phyloP scores from a whole-genome alignment of 1,284 basidiomycete genomes.

The Prillingera fragicola region DNA sequence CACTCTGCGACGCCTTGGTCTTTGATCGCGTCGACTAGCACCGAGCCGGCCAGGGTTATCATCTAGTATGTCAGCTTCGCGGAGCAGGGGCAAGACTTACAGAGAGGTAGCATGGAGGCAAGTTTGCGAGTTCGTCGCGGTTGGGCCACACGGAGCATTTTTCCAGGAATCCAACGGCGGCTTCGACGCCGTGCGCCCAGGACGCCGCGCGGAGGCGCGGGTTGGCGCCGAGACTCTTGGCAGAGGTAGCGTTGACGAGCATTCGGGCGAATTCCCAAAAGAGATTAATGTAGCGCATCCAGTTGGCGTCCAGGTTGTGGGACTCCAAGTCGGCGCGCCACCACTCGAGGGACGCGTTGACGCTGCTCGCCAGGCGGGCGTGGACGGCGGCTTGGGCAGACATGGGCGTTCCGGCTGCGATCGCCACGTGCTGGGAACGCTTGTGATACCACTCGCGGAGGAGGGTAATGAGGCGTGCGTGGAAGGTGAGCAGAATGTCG shows the following conservation, averaged over 20 bases:
- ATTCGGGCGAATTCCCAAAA: slow-evolving; percentile 33
- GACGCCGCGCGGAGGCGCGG: slow-evolving; percentile 6
- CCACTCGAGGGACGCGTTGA: slow-evolving; percentile 27
- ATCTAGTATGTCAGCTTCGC: slow-evolving; percentile 14
- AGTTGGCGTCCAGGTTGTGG: slow-evolving; percentile 6
- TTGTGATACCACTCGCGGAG: slow-evolving; percentile 29
- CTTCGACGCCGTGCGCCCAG: slow-evolving; percentile 19
- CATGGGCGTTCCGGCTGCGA: not conserved
- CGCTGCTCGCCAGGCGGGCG: slow-evolving; percentile 16
- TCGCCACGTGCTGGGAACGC: slow-evolving; percentile 9
- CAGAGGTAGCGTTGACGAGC: slow-evolving; percentile 27
- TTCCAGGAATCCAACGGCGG: slow-evolving; percentile 28
- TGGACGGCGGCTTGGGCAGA: not conserved
- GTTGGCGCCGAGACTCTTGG: slow-evolving; percentile 20
- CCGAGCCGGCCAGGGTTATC: slow-evolving; percentile 18
- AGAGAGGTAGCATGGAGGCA: slow-evolving; percentile 29
- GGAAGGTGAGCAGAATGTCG: slow-evolving; percentile 36
- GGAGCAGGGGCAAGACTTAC: slow-evolving; percentile 14
- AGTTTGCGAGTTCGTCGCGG: slow-evolving; percentile 20
- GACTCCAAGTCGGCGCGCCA: slow-evolving; percentile 27
- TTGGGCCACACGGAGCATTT: slow-evolving; percentile 27
- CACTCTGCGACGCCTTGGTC: slow-evolving; percentile 9
- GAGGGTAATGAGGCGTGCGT: slow-evolving; percentile 33
- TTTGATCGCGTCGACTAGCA: slow-evolving; percentile 18
- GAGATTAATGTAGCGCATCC: slow-evolving; percentile 24